A percentile compares a stretch with the other conserved stretches of the same genome.
phyloP scores from a whole-genome alignment of 306 rosid species.

The Rosa multiflora region DNA sequence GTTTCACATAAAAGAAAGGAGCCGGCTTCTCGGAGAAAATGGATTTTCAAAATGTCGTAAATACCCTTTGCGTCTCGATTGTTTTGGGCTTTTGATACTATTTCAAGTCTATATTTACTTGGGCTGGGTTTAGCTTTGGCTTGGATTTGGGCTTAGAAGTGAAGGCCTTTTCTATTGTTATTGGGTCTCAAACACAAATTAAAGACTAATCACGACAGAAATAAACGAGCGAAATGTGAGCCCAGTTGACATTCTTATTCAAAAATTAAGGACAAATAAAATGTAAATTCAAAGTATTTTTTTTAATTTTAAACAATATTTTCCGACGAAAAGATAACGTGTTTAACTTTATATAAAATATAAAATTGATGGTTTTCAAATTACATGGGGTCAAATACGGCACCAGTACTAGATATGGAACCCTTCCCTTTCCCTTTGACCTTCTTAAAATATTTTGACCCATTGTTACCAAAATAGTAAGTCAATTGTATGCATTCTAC shows the following conservation, averaged over 20 bases:
- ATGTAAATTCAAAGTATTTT: too few species aligned
- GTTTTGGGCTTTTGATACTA: neutral
- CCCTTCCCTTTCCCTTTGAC: neutral
- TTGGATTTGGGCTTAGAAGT: neutral
- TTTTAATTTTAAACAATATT: too few species aligned
- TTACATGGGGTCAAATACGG: too few species aligned
- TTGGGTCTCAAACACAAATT: too few species aligned
- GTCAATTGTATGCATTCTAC: neutral
- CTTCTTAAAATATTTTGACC: neutral
- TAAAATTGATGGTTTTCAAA: too few species aligned
- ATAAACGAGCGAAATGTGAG: too few species aligned
- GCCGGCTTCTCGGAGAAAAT: conserved; percentile 8
- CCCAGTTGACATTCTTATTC: too few species aligned
- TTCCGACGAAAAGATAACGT: too few species aligned
- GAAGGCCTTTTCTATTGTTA: neutral
- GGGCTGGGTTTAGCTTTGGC: neutral
- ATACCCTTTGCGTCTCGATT: neutral
- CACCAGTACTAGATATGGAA: too few species aligned
- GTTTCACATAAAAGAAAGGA: neutral
- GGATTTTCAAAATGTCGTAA: neutral
- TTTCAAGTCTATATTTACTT: neutral
- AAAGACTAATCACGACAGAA: too few species aligned
- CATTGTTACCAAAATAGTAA: neutral
- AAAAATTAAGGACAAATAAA: too few species aligned
- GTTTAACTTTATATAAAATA: too few species aligned